Base-by-base conservation (phyloP, 2,329 filamentous ascomycete species). In the Zelopaecilomyces penicillatus region DNA sequence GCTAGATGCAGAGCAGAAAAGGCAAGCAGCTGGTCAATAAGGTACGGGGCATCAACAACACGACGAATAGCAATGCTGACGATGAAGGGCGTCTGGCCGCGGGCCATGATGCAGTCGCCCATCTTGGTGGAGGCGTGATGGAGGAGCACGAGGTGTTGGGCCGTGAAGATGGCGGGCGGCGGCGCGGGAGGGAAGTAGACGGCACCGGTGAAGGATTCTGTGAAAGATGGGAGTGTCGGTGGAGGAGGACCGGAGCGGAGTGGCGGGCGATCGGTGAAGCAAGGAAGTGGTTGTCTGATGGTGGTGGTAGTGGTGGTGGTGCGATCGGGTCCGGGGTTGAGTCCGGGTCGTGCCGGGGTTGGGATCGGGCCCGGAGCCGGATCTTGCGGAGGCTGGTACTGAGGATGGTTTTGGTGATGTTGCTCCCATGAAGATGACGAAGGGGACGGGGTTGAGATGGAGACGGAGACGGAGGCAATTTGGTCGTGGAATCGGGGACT, bases 21-120 rank as follows among this genome's bases (percentile, higher is more conserved):
- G 34, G 70, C 71, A 8, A 75, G 62, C 5, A 73, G 39, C 50
- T 72, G 62, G 45, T 75, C 69, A 49, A 75, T 65, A 4, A 73
- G 62, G 43, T 69, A 75, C 1, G 68, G 71, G 3, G 59, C 58
- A 30, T 58, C 52, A 5, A 62, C 48, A 6, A 62, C 61, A 40
- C 62, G 56, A 11, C 52, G 57, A 28, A 66, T 50, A 38, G 57
- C 57, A 30, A 68, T 52, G 31, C 61, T 55, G n/a, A 63, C 34
- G 37, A 65, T 47, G 29, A 50, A 45, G 10, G 54, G 47, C 6
- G 49, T 52, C 38, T 51, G 53, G 19, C 45, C 55, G 12, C 41
- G 43, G 39, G 50, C 49, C 11, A 54, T 39, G 10, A 56, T 50
- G 39, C 57, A 49, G 19, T 53, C 46, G 12, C 47, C 37, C 50